phyloP scores from a whole-genome alignment of 2,329 filamentous ascomycete genomes.

The Microdochium paspali region DNA sequence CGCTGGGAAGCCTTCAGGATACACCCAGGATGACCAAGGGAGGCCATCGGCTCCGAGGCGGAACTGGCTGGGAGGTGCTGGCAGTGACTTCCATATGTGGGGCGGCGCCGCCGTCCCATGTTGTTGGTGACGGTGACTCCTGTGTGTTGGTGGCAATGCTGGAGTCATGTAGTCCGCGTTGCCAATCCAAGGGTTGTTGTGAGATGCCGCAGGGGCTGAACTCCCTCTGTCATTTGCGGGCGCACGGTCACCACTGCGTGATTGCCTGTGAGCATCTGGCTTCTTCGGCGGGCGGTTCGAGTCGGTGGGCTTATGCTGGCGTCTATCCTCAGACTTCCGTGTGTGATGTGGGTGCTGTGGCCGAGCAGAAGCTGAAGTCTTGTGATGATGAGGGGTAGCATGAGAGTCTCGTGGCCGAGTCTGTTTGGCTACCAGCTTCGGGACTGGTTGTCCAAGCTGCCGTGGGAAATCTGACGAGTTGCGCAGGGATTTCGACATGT shows the following conservation, averaged over 20 bases:
- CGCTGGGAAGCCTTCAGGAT: slow-evolving; percentile 20
- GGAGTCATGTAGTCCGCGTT: slow-evolving; percentile 18
- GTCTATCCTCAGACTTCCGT: background rate
- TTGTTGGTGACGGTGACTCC: slow-evolving; percentile 8
- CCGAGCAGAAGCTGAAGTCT: background rate
- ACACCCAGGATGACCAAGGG: slow-evolving; percentile 33
- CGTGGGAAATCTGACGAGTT: slow-evolving; percentile 21
- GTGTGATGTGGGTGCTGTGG: background rate
- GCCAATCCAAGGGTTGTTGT: slow-evolving; percentile 37
- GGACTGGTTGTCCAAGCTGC: slow-evolving; percentile 11
- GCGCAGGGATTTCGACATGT: slow-evolving; percentile 34
- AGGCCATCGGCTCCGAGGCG: slow-evolving; percentile 36
- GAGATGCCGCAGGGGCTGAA: slow-evolving; percentile 38
- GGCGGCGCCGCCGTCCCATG: slow-evolving; percentile 7
- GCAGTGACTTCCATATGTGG: slow-evolving; percentile 31
- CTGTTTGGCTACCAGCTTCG: slow-evolving; percentile 3
- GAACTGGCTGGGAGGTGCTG: slow-evolving; percentile 25
- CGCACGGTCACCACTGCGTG: slow-evolving; percentile 12
- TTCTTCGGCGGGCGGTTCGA: background rate
- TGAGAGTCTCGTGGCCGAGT: background rate
- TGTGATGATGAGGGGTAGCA: background rate
- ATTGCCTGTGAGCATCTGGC: slow-evolving; percentile 4
- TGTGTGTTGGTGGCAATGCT: slow-evolving; percentile 14
- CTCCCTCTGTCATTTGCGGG: slow-evolving; percentile 32
- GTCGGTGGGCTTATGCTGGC: background rate